phyloP scores from a whole-genome alignment of 768 basidiomycete genomes.

The Royoungia palumana region DNA sequence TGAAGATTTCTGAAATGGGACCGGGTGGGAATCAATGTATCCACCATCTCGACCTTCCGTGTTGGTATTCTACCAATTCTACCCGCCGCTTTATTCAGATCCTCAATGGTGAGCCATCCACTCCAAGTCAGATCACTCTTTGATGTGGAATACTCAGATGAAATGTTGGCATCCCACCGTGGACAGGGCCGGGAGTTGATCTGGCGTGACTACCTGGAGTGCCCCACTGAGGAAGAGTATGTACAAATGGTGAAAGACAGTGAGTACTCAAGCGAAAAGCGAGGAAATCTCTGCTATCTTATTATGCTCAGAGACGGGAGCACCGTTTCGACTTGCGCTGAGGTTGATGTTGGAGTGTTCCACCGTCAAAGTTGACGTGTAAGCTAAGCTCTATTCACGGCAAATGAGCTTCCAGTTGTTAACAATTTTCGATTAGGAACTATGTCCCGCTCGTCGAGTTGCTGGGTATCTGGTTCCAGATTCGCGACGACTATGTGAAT shows the following conservation, averaged over 20 bases:
- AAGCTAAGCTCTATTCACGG: slow-evolving; percentile 24
- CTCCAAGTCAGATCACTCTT: not conserved
- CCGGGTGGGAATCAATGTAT: slow-evolving; percentile 18
- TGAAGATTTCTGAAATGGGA: slow-evolving; percentile 29
- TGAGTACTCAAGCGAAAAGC: slow-evolving; percentile 31
- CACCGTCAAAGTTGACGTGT: slow-evolving; percentile 58
- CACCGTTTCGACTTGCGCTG: slow-evolving; percentile 84
- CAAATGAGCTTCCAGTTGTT: not conserved
- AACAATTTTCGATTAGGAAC: slow-evolving; percentile 33
- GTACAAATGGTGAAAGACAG: slow-evolving; percentile 95
- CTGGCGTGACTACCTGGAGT: slow-evolving; percentile 87
- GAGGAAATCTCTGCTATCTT: not conserved
- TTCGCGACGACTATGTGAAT: slow-evolving; percentile 53
- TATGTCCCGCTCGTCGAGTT: slow-evolving; percentile 56
- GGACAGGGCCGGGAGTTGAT: slow-evolving; percentile 92
- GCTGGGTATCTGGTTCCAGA: slow-evolving; percentile 57
- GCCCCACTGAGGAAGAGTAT: slow-evolving; percentile 94
- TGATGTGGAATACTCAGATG: slow-evolving; percentile 33
- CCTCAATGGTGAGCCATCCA: slow-evolving; percentile 58
- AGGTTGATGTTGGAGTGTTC: slow-evolving; percentile 94
- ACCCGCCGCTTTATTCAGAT: slow-evolving; percentile 58
- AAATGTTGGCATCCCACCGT: slow-evolving; percentile 81
- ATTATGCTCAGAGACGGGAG: slow-evolving; percentile 76
- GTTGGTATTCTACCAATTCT: slow-evolving; percentile 7
- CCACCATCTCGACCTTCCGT: slow-evolving; percentile 35